Evolutionary conservation across 179 eudicot species (phyloP), one percentile per base, ranked within the genome.

Genomic region (Beta corolliflora): DNA sequence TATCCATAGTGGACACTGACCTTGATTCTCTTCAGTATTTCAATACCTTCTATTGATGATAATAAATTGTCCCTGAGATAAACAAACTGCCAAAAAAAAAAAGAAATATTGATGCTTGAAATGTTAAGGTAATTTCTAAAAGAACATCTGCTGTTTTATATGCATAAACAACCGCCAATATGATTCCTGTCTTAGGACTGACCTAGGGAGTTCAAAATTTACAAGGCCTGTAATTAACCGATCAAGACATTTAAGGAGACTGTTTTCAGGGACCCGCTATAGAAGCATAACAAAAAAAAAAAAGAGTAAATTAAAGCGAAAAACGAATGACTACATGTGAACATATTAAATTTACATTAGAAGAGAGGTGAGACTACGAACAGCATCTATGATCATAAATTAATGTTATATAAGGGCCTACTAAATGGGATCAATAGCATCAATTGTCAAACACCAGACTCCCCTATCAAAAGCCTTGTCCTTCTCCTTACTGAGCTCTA

Each of bases 51-150:
- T 73, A 96, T 82, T 41, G 94, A 84, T 55, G 99, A 89, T 82
- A 96, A 80, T 77, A 92, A 91, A 87, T 96, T 96, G 87, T 96
- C 99, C 83, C 99, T 89, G 82, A 94, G 95, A 87, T 96, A 96
- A 83, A 96, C 95, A 90, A 96, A 96, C 99, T 96, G 93, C 86
- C 75, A 84, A 66, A 78, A 69, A 59, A 79, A 50, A 66, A 78
- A 69, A 59, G 75, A 50, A 65, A 78, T 23, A 77, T 65, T 21
- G 79, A 61, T 52, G 41, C 6, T 69, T 54, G 18, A 44, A 71
- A 75, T 79, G 50, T 29, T 31, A 41, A 4, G 54, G 44, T 61
- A 48, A 45, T 50, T 44, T 31, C 11, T 77, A 7, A 45, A 68
- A 59, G 56, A 11, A 44, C 12, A 19, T 44, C 5, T 9, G 55